Base-by-base conservation (phyloP, 495 filamentous ascomycete species). In the Aspergillus taichungensis region DNA sequence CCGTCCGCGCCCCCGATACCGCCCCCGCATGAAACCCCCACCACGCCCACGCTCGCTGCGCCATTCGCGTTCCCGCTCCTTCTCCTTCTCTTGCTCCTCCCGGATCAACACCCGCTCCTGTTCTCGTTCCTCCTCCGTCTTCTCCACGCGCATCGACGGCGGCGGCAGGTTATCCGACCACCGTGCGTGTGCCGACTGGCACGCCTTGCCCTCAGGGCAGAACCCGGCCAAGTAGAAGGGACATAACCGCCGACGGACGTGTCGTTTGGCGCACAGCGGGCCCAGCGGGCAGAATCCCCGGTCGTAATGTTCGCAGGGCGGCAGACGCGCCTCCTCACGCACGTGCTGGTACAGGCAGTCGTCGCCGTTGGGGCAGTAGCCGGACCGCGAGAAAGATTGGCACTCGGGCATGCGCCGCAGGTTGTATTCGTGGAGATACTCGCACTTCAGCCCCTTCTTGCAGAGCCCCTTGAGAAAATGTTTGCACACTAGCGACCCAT, bases 391-490 rank as follows among this genome's bases (percentile, higher is more conserved):
- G 54, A 87, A 92, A 56, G 88, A 88, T 58, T 88, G 92, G 71
- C 92, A 98, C 67, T 96, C 92, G 37, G 90, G 88, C 91, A 95
- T 94, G 66, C 89, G 87, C 39, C 92, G 83, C 53, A 98, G 78
- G 73, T 98, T 96, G 75, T 94, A 98, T 69, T 95, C 91, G 70
- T 98, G 92, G 46, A 95, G 73, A 60, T 95, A 98, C 68, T 96
- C 92, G 77, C 92, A 98, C 45, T 78, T 77, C 49, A 92, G 78
- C 31, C 91, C 94, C 64, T 97, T 97, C 63, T 97, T 98, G 75
- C 92, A 98, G 18, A 98, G 82, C 0, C 88, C 89, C 53, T 94
- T 85, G 51, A 97, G 80, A 81, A 94, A 98, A 77, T 97, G 92
- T 69, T 98, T 98, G 80, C 92, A 98, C 45, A 98, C 88, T 0